Percentiles rank a stretch among this genome's conserved stretches.
Evolutionary conservation across 2,329 filamentous ascomycete species (phyloP).

Genomic region (Diplocarpon rosae): DNA sequence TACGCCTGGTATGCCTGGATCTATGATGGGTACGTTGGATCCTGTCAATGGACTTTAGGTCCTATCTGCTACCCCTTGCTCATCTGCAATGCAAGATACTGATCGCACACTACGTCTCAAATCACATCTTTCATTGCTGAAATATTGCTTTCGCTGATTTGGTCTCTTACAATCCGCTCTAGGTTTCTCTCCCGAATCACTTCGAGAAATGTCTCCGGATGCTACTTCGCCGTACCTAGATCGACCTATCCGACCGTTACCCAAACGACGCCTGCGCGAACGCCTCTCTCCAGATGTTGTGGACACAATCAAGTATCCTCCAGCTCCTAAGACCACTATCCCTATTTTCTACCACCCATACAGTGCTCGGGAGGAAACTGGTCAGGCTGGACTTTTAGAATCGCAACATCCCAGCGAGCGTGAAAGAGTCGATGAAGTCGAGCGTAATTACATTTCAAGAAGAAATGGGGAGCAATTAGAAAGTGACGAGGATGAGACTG

Average conservation of each 20-base stretch:
- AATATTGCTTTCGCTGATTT: conserved; percentile 12
- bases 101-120: not conserved
- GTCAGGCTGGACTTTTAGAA: conserved; percentile 23
- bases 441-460: conserved; percentile 31
- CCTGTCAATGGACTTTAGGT: not conserved
- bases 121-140: not conserved
- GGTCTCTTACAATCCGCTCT: conserved; percentile 1
- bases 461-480: conserved; percentile 45
- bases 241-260: conserved; percentile 84
- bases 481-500: conserved; percentile 55
- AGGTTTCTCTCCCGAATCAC: conserved; percentile 26
- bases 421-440: conserved; percentile 24
- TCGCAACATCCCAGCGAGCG: conserved; percentile 23
- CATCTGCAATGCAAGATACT: not conserved
- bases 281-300: conserved; percentile 77
- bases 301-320: conserved; percentile 71
- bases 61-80: conserved; percentile 5
- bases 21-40: conserved; percentile 33
- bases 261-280: conserved; percentile 78
- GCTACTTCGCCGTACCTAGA: conserved; percentile 76
- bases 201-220: conserved; percentile 54
- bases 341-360: conserved; percentile 67
- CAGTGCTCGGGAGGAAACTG: conserved; percentile 27
- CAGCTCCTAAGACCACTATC: conserved; percentile 56
- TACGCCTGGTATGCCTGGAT: conserved; percentile 15